Evolutionary conservation across 169 alveolate species (phyloP), one percentile per base, ranked within the genome.

Genomic region (Eimeria zaria): DNA sequence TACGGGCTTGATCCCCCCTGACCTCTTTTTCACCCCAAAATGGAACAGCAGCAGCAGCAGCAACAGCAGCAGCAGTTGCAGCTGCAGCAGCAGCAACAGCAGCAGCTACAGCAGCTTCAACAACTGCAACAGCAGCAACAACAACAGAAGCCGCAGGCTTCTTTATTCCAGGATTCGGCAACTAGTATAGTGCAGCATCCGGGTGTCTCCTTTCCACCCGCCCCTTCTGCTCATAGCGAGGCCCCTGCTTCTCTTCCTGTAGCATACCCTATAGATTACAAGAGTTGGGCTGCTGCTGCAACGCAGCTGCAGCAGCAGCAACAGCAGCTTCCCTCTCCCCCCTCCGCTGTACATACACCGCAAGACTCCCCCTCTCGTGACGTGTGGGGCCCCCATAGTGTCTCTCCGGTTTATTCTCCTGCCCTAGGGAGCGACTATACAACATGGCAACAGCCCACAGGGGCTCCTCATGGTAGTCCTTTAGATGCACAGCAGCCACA

Each of bases 281-380:
- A 83, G 91, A 83, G 91, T 22, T 83, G 91, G 91, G 48, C 74
- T 53, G 88, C 64, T 78, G 91, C 91, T 30, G 91, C 91, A 53
- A 33, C 91, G 39, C 71, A 48, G 71, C 91, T 55, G 76, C 91
- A 53, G 91, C 91, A 83, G 73, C n/a, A n/a, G n/a, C n/a, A n/a
- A n/a, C 74, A 53, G 71, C 76, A 30, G 53, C 76, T 53, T 30
- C 71, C 71, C 36, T 83, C 91, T n/a, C 91, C 91, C 71, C 91
- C 74, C n/a, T 83, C 91, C 12, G 91, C 73, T 83, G 73, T 83
- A 1, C 71, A 83, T 53, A 83, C 91, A 83, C 91, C 91, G 33
- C 91, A 83, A 33, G 74, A n/a, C 53, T 83, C 91, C 53, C 91
- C 91, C 6, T 33, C 76, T 14, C 74, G 76, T 76, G 91, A 83